Base-by-base conservation (phyloP, 23 red algal species). In the Chondrus crispus region DNA sequence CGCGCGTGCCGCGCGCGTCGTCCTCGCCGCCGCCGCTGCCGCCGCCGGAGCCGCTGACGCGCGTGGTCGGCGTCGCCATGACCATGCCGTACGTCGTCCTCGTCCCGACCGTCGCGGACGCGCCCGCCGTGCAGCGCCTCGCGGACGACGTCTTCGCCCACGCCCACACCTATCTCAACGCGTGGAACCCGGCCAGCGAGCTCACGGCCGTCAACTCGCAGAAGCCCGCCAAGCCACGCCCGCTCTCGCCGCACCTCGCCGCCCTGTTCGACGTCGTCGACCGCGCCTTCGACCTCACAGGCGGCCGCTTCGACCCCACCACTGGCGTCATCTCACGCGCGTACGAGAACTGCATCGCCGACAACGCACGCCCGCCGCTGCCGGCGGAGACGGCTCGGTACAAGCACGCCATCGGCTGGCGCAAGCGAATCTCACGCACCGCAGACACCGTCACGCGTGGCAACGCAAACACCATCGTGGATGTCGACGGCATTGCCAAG, bases 271-370 rank as follows among this genome's bases (percentile, higher is more conserved):
- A 36, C 16, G 24, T 85, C 24, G 50, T 93, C 38, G 90, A 93
- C 46, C 16, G 44, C 12, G 77, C 76, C 1, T 52, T 84, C 28
- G 64, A 74, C 22, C 66, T 84, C 33, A 74, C 90, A 1, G 63
- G 75, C 46, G 80, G 74, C 36, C 90, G 90, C 33, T 93, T 93
- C 78, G 90, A 93, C 50, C 90, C 90, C 32, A 93, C 90, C 63
- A 68, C 81, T 46, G 79, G 38, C 24, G 77, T 84, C 9, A 52
- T 93, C 47, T 54, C 60, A 14, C 42, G 44, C 44, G 68, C 68
- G 20, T 93, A 69, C 69, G 66, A 64, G 53, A 93, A 82, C 57
- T 71, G 43, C 9, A 70, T 93, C 2, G 50, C 43, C 22, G 78
- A 93, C 13, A 60, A 86, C 3, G 49, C 52, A 19, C 55, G 80